Percentiles rank a stretch among this genome's conserved stretches.
Evolutionary conservation across 306 rosid species (phyloP).

Genomic region (Cucurbita ficifolia): DNA sequence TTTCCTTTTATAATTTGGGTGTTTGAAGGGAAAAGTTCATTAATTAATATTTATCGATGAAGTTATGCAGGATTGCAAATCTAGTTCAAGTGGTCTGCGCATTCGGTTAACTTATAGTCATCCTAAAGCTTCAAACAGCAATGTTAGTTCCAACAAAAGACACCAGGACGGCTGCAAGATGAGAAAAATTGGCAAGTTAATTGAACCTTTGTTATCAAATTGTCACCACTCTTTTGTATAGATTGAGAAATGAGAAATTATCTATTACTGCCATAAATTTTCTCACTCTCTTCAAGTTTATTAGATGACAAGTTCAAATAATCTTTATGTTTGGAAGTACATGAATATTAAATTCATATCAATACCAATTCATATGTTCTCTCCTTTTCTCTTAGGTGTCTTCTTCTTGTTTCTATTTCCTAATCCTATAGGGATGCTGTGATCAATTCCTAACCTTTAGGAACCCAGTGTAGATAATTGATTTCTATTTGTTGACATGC

Average conservation of each 20-base stretch:
- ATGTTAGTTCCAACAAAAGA: constrained; percentile 18
- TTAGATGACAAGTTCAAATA: neutral
- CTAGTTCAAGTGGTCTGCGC: constrained; percentile 33
- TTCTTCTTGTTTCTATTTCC: neutral
- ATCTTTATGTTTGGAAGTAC: neutral
- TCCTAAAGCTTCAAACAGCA: constrained; percentile 15
- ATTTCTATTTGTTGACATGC: neutral
- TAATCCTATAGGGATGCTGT: neutral
- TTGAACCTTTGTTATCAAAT: neutral
- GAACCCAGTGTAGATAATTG: neutral
- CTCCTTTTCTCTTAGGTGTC: neutral
- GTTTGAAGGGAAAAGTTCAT: neutral
- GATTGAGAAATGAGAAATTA: neutral
- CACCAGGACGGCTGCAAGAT: constrained; percentile 33
- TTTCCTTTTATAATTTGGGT: neutral
- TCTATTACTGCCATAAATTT: neutral
- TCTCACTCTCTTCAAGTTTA: neutral
- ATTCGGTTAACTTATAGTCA: constrained; percentile 50
- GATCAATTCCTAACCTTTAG: neutral
- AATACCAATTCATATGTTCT: neutral
- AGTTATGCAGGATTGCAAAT: constrained; percentile 51
- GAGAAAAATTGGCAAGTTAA: constrained; percentile 51
- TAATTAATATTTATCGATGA: constrained; percentile 10
- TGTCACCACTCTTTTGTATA: neutral
- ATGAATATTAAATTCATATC: neutral